A percentile compares a stretch with the other conserved stretches of the same genome.
Conservation (phyloP, 202 grass and related monocot species). For the Schoenoplectus triqueter region DNA sequence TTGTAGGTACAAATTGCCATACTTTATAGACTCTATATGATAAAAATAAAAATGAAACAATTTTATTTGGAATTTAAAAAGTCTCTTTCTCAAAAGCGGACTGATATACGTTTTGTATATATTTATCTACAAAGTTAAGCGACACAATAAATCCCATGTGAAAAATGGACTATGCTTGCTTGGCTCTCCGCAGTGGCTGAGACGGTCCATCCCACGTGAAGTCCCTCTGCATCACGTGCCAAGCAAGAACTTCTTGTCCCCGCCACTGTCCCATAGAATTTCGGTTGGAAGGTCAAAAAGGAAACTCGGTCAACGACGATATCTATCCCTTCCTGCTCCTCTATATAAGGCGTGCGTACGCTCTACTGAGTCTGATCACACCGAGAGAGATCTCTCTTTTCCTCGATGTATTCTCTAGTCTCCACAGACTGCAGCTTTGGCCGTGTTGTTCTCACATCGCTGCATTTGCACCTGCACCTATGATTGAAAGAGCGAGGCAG, state of each 20-base stretch:
- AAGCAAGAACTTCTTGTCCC: neutral
- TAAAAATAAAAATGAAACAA: too few relatives aligned
- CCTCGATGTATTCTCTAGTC: too few relatives aligned
- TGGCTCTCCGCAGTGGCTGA: neutral
- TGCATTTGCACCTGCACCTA: conserved; percentile 48
- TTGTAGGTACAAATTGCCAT: too few relatives aligned
- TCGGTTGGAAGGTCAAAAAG: neutral
- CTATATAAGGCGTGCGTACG: neutral
- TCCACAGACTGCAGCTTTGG: neutral
- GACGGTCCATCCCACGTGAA: neutral
- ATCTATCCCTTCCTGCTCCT: too few relatives aligned
- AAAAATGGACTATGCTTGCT: neutral
- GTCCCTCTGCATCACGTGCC: conserved; percentile 9
- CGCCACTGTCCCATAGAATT: neutral
- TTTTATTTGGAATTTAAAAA: too few relatives aligned
- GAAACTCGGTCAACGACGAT: neutral
- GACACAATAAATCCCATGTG: too few relatives aligned
- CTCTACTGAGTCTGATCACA: too few relatives aligned
- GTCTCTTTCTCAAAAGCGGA: too few relatives aligned
- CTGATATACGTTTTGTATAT: too few relatives aligned
- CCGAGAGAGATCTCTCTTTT: too few relatives aligned
- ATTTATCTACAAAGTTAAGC: too few relatives aligned
- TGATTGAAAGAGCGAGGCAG: neutral
- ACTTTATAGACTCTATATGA: too few relatives aligned
- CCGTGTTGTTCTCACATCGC: conserved; percentile 33